Base-by-base conservation (phyloP, 2,329 filamentous ascomycete species). In the Leptographium procerum region DNA sequence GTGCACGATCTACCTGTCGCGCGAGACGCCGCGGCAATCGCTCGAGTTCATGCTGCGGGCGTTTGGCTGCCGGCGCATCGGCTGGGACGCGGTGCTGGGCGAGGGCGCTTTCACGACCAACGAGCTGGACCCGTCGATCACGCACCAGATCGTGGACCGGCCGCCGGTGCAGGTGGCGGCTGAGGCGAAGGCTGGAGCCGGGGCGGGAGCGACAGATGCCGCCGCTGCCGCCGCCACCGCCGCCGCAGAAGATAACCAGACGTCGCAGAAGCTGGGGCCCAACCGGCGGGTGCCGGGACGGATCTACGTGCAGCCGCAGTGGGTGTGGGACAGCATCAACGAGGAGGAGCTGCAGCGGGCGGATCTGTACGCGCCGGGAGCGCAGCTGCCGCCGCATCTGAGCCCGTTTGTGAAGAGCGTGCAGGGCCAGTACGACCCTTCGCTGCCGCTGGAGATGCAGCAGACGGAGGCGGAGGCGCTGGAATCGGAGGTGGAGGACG, bases 251-350 rank as follows among this genome's bases (percentile, higher is more conserved):
- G 83, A 86, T 65, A 85, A 80, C 71, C 83, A 82, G 73, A 87
- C 77, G 62, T 75, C 75, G 53, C 81, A 79, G 69, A 82, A 79
- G 69, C 73, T 84, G 58, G 76, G 70, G 29, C 72, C 72, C 60
- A 87, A 89, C 67, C 84, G 84, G 63, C 84, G 91, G 61, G 87
- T 97, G 61, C 91, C 92, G n/a, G 92, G 92, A 40, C 82, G 94
- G 64, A 90, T 85, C 63, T 99, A 99, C 66, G 76, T 99, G 58
- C 94, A 99, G 75, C 94, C 94, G 24, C 94, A 99, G 70, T 99
- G 95, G 92, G 85, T 99, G 4, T 99, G 94, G 94, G 94, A 99
- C 69, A 92, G 89, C 67, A 77, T 96, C 70, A 99, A 99, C 70
- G 89, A 94, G 52, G 89, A 90, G 62, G 90, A 92, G 72, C 76